phyloP scores from a whole-genome alignment of 2,329 filamentous ascomycete species.

The Fusarium phyllophilum region DNA sequence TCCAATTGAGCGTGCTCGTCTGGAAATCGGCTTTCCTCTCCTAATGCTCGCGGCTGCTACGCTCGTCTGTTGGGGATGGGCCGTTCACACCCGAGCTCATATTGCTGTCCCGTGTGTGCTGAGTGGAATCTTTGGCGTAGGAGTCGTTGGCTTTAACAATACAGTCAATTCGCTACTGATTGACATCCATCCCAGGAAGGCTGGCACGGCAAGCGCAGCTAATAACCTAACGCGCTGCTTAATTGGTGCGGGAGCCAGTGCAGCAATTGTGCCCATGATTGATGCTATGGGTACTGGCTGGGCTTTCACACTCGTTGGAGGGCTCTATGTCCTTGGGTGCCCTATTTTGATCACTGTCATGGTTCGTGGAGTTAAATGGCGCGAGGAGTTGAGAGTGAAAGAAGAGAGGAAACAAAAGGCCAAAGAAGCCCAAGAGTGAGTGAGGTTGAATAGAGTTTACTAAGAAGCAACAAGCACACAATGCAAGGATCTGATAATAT shows the following conservation, averaged over 20 bases:
- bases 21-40: constrained; percentile 62
- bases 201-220: constrained; percentile 64
- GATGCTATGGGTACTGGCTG: constrained; percentile 61
- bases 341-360: constrained; percentile 56
- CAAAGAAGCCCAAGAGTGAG: not conserved
- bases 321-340: constrained; percentile 53
- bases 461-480: not conserved
- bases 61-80: constrained; percentile 64
- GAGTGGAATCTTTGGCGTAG: constrained; percentile 58
- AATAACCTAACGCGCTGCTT: constrained; percentile 67
- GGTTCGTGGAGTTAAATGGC: constrained; percentile 56
- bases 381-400: constrained; percentile 48
- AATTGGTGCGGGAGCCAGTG: constrained; percentile 63
- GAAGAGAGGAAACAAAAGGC: constrained; percentile 35
- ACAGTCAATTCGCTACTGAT: constrained; percentile 63
- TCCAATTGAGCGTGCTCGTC: constrained; percentile 62
- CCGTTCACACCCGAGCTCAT: constrained; percentile 53
- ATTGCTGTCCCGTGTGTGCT: constrained; percentile 60
- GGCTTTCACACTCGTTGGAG: constrained; percentile 60
- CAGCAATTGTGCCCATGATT: constrained; percentile 63
- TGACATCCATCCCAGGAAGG: constrained; percentile 63
- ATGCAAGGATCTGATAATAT: not conserved
- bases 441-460: not conserved
- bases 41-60: constrained; percentile 60
- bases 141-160: constrained; percentile 65